Evolutionary conservation across 208 protist species (phyloP).

Genomic region (Leishmania gerbilli): DNA sequence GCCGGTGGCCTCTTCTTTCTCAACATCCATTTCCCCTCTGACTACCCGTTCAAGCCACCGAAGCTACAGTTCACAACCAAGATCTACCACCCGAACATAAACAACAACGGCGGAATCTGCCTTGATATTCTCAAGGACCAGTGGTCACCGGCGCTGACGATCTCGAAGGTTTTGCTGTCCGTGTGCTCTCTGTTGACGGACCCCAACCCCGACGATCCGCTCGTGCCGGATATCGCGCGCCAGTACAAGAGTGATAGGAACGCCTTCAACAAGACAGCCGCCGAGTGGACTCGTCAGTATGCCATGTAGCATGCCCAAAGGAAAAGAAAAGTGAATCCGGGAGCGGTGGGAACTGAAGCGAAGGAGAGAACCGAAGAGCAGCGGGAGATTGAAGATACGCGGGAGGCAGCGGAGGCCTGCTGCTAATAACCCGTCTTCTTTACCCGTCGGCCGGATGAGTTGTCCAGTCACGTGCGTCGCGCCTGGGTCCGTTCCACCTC

Average conservation of each 20-base stretch:
- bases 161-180: conserved; percentile 98
- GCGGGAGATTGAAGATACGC: conserved; percentile 1
- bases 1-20: conserved; percentile 98
- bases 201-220: conserved; percentile 99
- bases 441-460: background rate
- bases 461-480: background rate
- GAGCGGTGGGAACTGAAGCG: conserved; percentile 25
- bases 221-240: conserved; percentile 97
- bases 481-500: conserved; percentile 14
- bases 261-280: conserved; percentile 93
- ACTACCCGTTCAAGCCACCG: conserved; percentile 97
- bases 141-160: conserved; percentile 97
- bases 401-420: background rate
- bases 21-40: conserved; percentile 98
- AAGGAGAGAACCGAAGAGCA: conserved; percentile 2
- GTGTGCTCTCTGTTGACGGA: conserved; percentile 99
- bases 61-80: conserved; percentile 95
- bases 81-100: conserved; percentile 98
- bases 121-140: conserved; percentile 98
- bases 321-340: conserved; percentile 46
- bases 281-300: conserved; percentile 92
- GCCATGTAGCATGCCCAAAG: conserved; percentile 68
- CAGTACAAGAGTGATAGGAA: conserved; percentile 94
- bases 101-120: conserved; percentile 97
- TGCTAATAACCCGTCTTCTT: background rate